Conservation (phyloP, 805 yeast genomes). For the Jamesozyma hellenica region DNA sequence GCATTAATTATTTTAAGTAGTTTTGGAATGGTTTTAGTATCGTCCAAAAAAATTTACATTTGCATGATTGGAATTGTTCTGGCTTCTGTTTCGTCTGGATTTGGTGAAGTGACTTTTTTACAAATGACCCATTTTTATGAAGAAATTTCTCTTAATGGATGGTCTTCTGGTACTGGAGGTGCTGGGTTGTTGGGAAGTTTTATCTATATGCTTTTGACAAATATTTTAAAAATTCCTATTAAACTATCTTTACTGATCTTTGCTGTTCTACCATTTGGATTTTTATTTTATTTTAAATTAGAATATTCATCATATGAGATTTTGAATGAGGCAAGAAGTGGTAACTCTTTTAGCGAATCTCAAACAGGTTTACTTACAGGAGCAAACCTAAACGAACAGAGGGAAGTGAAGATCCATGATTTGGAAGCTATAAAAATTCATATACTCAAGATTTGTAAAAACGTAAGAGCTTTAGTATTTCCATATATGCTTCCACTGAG, state of each 20-base stretch:
- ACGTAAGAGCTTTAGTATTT: conserved; percentile 36
- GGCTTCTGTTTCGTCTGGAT: conserved; percentile 78
- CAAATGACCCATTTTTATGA: conserved; percentile 75
- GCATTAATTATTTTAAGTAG: conserved; percentile 48
- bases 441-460: conserved; percentile 20
- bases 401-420: neutral
- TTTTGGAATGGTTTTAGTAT: conserved; percentile 63
- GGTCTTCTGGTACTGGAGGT: conserved; percentile 93
- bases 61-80: conserved; percentile 56
- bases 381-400: neutral
- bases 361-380: neutral
- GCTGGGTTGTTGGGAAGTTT: conserved; percentile 87
- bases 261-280: conserved; percentile 45
- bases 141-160: conserved; percentile 60
- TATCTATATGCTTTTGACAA: conserved; percentile 59
- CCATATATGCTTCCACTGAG: conserved; percentile 80
- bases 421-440: conserved; percentile 7
- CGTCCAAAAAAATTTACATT: conserved; percentile 23
- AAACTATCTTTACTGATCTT: conserved; percentile 47
- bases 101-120: conserved; percentile 83
- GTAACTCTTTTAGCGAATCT: neutral
- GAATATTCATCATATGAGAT: conserved; percentile 4
- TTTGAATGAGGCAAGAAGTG: neutral
- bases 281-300: conserved; percentile 31
- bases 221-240: conserved; percentile 50